Evolutionary conservation across 345 rosid genomes (phyloP), one percentile per base, ranked within the genome.

Genomic region (Camelina hispida): DNA sequence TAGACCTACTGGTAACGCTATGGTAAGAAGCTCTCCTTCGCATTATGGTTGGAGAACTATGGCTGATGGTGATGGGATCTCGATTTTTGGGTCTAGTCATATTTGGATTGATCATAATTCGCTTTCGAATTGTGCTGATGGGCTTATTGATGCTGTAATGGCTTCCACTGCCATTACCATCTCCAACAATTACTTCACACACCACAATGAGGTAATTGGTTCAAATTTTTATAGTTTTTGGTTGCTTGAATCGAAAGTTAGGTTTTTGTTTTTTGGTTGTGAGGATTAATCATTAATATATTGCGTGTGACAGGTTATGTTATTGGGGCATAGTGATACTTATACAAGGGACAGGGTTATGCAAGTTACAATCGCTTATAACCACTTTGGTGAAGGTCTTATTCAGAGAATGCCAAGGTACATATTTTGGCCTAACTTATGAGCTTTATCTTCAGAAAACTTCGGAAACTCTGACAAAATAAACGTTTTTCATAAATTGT

Each of bases 351-450:
- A 96, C 79, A 96, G 84, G 87, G 83, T 68, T 50, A 96, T 96
- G 99, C 98, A 93, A 69, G 99, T 88, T 47, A 96, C 99, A 59
- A 91, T 96, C 50, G 90, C 99, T 52, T 96, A 96, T 81, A 96
- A 96, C 85, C 99, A 96, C 81, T 96, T 96, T 43, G 98, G 99
- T 9, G 98, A 96, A 71, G 99, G 99, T 67, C 98, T 96, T 52
- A 86, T 96, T 78, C 99, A 96, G 81, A 86, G 99, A 83, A 96
- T 93, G 99, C 99, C 99, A 46, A 90, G 99, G 99, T 83, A 69
- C 12, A 38, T 34, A 34, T 34, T 46, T 58, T 28, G 38, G 17
- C n/a, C 10, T 32, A 13, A 3, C 35, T 22, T 20, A 2, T 34
- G 23, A 58, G 16, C 8, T 16, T 16, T 9, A 57, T 18, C 42